These are phyloP conservation scores for Apiospora hydei DNA, from an alignment of 2,329 filamentous ascomycete genomes.

Conservation along the genomic window DNA sequence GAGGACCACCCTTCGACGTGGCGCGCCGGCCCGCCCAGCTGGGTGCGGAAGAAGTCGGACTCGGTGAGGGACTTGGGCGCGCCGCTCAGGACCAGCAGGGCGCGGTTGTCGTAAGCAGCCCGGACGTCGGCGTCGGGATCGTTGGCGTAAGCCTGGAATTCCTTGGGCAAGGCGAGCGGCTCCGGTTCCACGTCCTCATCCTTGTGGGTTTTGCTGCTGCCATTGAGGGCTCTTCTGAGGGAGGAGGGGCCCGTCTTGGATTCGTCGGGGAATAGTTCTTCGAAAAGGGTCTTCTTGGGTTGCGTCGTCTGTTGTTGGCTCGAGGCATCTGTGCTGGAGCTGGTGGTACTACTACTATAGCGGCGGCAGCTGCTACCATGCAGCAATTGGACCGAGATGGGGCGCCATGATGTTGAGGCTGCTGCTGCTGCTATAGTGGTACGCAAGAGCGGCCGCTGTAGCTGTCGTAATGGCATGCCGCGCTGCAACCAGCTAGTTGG, in stretches of 20 bases:
- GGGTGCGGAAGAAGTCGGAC: slow-evolving; percentile 75
- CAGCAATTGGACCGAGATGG: background rate
- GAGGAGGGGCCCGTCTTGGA: slow-evolving; percentile 35
- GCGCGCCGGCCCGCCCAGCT: slow-evolving; percentile 57
- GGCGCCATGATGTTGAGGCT: slow-evolving; percentile 30
- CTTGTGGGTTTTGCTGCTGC: background rate
- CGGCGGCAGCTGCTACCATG: slow-evolving; percentile 32
- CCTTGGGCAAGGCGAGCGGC: slow-evolving; percentile 5
- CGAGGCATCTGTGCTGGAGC: background rate
- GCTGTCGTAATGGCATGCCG: slow-evolving; percentile 45
- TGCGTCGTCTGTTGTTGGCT: background rate
- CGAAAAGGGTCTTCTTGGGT: slow-evolving; percentile 44
- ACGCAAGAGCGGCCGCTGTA: slow-evolving; percentile 42
- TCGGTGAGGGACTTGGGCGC: slow-evolving; percentile 66
- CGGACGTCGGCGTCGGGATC: slow-evolving; percentile 11
- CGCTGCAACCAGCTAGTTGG: slow-evolving; percentile 35
- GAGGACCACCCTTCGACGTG: slow-evolving; percentile 74
- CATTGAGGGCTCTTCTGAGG: slow-evolving; percentile 25
- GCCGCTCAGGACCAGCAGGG: slow-evolving; percentile 64
- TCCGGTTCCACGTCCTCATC: background rate
- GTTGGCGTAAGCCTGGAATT: slow-evolving; percentile 4
- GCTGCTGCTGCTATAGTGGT: slow-evolving; percentile 36
- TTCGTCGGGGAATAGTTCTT: slow-evolving; percentile 64
- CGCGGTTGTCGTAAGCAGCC: slow-evolving; percentile 32
- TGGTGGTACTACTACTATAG: slow-evolving; percentile 2